phyloP scores from a whole-genome alignment of 192 early-diverging fungal genomes.

The Rhizophagus clarus region DNA sequence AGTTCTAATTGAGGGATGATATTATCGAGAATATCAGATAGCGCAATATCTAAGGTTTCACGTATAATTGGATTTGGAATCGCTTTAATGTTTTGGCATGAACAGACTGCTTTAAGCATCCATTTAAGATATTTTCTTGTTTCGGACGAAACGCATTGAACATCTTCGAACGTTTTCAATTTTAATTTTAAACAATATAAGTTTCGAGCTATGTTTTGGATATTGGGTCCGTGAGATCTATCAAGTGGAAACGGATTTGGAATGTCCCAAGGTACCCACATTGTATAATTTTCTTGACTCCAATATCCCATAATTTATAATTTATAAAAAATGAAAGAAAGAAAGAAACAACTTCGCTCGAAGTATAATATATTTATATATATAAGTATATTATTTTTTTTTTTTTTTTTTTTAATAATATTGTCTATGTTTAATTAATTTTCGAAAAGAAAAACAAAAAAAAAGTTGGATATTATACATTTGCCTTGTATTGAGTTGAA shows the following conservation, averaged over 20 bases:
- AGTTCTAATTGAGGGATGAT: slow-evolving; percentile 20
- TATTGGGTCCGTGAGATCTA: neutral
- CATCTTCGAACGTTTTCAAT: slow-evolving; percentile 12
- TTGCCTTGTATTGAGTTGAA: too few species aligned
- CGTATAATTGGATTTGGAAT: slow-evolving; percentile 13
- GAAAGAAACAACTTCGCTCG: too few species aligned
- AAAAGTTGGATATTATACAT: too few species aligned
- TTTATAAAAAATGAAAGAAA: neutral
- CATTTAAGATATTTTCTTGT: neutral
- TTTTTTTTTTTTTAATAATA: too few species aligned
- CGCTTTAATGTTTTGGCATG: neutral
- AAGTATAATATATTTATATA: too few species aligned
- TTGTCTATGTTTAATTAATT: too few species aligned
- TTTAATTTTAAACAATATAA: slow-evolving; percentile 9
- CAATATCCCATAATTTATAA: slow-evolving; percentile 16
- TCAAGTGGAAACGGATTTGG: slow-evolving; percentile 25
- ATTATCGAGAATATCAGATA: slow-evolving; percentile 16
- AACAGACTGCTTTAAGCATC: neutral
- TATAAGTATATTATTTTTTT: too few species aligned
- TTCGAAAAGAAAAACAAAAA: too few species aligned
- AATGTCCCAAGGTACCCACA: slow-evolving; percentile 7
- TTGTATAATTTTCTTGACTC: slow-evolving; percentile 11
- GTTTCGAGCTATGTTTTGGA: slow-evolving; percentile 9
- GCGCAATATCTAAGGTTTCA: slow-evolving; percentile 16
- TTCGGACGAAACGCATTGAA: neutral